Conservation (phyloP, 202 grass and related monocot genomes). For the Sporobolus alterniflorus region DNA sequence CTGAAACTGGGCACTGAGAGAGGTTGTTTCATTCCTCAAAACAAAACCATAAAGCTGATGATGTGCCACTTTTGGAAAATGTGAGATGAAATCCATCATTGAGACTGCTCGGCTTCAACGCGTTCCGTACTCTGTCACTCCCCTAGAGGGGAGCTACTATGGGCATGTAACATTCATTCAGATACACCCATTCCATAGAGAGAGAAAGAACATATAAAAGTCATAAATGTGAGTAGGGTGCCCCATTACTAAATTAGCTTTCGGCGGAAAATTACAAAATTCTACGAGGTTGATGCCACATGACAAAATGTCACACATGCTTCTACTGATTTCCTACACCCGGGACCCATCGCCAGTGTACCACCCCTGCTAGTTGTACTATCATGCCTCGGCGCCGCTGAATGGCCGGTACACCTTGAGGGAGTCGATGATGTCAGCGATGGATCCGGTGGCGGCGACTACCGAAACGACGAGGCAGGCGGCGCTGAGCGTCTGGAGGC, state of each 20-base stretch:
- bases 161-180: background rate
- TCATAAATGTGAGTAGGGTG: background rate
- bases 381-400: background rate
- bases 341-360: background rate
- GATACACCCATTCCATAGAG: background rate
- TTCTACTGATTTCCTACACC: background rate
- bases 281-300: background rate
- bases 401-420: conserved; percentile 83
- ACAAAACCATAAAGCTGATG: no score
- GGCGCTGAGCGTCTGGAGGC: conserved; percentile 77
- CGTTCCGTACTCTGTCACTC: no score
- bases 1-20: no score
- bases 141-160: background rate
- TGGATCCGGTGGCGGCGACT: conserved; percentile 64
- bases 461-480: conserved; percentile 74
- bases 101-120: no score
- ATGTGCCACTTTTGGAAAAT: no score
- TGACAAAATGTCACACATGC: conserved; percentile 21
- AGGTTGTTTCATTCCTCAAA: no score
- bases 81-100: no score
- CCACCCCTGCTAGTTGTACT: background rate
- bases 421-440: conserved; percentile 70
- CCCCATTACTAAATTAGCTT: background rate
- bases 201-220: background rate
- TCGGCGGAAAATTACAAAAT: background rate